Evolutionary conservation across 495 filamentous ascomycete species (phyloP).

Genomic region (Tuber umbilicatum): DNA sequence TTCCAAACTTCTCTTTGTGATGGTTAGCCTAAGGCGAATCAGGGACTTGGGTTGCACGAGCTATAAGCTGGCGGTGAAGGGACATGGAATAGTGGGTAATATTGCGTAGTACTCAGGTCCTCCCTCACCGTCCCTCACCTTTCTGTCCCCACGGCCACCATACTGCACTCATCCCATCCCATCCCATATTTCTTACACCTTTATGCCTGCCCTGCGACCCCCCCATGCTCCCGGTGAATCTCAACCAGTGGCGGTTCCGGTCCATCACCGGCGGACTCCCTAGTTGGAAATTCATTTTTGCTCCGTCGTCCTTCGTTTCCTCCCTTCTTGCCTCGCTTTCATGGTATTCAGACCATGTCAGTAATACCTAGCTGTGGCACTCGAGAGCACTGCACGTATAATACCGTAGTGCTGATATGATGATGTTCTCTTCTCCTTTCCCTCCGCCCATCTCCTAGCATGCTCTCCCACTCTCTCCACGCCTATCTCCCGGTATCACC

Average conservation of each 20-base stretch:
- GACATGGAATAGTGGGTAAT: slow-evolving; percentile 19
- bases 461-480: background rate
- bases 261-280: slow-evolving; percentile 36
- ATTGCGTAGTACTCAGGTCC: slow-evolving; percentile 39
- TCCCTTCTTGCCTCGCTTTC: background rate
- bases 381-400: too few species aligned
- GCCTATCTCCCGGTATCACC: background rate
- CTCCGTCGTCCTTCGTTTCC: slow-evolving; percentile 19
- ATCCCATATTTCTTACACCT: slow-evolving; percentile 34
- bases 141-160: slow-evolving; percentile 16
- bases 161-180: slow-evolving; percentile 23
- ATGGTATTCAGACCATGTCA: background rate
- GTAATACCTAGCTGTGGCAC: background rate
- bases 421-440: slow-evolving; percentile 23
- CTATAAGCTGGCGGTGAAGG: slow-evolving; percentile 32
- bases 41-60: background rate
- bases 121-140: background rate
- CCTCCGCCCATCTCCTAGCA: slow-evolving; percentile 8
- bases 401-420: slow-evolving; percentile 4
- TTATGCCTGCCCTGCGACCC: slow-evolving; percentile 18
- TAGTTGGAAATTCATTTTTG: slow-evolving; percentile 39
- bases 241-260: slow-evolving; percentile 31
- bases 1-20: background rate
- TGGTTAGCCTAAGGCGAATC: background rate
- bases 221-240: slow-evolving; percentile 29